phyloP scores from a whole-genome alignment of 768 basidiomycete genomes.

The Russula sp. region DNA sequence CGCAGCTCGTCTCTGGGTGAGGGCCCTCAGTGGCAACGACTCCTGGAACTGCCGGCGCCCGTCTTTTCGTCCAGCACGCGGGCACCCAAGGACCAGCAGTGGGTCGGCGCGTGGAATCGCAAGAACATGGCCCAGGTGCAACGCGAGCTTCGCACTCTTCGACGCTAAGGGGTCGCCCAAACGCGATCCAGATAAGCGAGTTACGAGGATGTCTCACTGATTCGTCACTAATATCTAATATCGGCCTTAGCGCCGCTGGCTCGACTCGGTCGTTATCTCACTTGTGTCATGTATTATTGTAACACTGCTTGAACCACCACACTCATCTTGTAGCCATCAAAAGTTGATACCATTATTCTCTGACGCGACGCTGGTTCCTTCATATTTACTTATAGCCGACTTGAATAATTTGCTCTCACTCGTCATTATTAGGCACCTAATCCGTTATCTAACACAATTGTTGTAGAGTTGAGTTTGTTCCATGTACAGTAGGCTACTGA shows the following conservation, averaged over 20 bases:
- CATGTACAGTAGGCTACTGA: neutral
- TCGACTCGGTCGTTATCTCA: neutral
- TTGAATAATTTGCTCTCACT: neutral
- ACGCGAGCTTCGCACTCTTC: conserved; percentile 36
- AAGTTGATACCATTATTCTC: neutral
- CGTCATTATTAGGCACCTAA: neutral
- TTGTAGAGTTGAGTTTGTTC: too few relatives aligned
- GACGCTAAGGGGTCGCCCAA: neutral
- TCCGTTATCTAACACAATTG: neutral
- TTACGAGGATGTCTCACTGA: neutral
- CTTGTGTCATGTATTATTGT: neutral
- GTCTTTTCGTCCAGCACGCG: conserved; percentile 18
- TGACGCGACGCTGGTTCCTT: neutral
- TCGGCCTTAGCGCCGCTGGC: neutral
- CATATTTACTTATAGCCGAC: neutral
- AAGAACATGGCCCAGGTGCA: conserved; percentile 22
- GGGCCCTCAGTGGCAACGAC: neutral
- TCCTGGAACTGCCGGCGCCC: conserved; percentile 1
- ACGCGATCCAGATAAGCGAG: neutral
- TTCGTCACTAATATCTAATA: neutral
- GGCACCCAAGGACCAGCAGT: conserved; percentile 19
- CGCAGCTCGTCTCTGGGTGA: conserved; percentile 18
- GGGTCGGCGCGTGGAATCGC: conserved; percentile 25
- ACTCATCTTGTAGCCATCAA: conserved; percentile 2
- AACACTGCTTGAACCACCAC: neutral